phyloP scores from a whole-genome alignment of 768 basidiomycete species.

The Leucocoprinus birnbaumii region DNA sequence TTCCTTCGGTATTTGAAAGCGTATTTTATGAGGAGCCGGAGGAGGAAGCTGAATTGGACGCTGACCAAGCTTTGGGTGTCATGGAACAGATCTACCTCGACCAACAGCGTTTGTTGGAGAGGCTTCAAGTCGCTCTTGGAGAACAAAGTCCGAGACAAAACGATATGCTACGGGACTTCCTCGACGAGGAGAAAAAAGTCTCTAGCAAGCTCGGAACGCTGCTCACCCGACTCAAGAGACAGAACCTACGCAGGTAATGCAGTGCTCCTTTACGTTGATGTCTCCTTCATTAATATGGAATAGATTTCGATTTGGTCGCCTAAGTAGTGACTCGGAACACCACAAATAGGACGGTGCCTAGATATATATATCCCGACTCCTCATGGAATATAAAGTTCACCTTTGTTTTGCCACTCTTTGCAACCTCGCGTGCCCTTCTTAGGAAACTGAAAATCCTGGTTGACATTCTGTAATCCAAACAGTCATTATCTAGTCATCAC shows the following conservation, averaged over 20 bases:
- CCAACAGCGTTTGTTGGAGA: conserved; percentile 6
- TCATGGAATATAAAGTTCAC: too few species aligned
- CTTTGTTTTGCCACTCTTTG: too few species aligned
- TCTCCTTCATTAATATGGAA: too few species aligned
- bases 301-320: neutral
- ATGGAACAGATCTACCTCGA: conserved; percentile 10
- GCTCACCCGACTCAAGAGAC: conserved; percentile 1
- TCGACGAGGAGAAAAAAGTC: conserved; percentile 9
- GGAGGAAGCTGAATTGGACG: conserved; percentile 3
- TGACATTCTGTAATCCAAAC: too few species aligned
- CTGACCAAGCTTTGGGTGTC: conserved; percentile 5
- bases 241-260: conserved; percentile 5
- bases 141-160: neutral
- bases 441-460: too few species aligned
- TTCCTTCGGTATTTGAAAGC: conserved; percentile 4
- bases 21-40: conserved; percentile 10
- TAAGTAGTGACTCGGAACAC: too few species aligned
- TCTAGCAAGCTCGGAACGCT: conserved; percentile 5
- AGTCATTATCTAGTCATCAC: too few species aligned
- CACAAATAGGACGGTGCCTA: too few species aligned
- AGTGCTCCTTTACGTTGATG: too few species aligned
- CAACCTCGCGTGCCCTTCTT: too few species aligned
- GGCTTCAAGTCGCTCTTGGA: conserved; percentile 1
- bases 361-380: too few species aligned
- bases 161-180: neutral